Conservation (phyloP, 2,329 filamentous ascomycete genomes). For the Mycosphaerella sp. region DNA sequence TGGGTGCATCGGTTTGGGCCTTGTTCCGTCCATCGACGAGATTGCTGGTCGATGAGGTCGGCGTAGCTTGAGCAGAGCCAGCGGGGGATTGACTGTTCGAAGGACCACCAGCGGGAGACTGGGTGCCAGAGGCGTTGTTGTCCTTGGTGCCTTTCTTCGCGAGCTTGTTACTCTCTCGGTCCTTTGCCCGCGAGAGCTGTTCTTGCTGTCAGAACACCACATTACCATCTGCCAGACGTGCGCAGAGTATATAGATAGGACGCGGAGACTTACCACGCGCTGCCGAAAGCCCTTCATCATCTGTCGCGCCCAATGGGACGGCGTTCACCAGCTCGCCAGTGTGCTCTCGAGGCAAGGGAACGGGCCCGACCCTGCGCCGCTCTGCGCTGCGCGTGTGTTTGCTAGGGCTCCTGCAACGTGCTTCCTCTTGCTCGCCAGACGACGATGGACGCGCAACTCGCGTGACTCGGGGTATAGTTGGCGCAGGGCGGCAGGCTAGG, state of each 20-base stretch:
- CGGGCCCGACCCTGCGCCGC: conserved; percentile 24
- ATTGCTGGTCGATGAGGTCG: conserved; percentile 82
- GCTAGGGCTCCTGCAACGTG: not conserved
- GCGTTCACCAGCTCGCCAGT: conserved; percentile 27
- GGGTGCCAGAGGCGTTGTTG: conserved; percentile 55
- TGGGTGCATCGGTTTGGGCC: conserved; percentile 47
- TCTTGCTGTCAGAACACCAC: conserved; percentile 49
- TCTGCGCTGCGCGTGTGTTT: not conserved
- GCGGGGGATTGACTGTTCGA: conserved; percentile 50
- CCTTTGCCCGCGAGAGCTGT: conserved; percentile 76
- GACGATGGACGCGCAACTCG: not conserved
- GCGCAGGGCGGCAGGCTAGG: not conserved
- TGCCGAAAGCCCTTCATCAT: conserved; percentile 94
- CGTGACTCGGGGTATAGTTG: conserved; percentile 2
- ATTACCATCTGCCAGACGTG: conserved; percentile 26
- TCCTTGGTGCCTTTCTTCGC: conserved; percentile 52
- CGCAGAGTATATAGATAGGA: conserved; percentile 23
- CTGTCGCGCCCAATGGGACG: conserved; percentile 18
- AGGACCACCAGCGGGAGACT: conserved; percentile 61
- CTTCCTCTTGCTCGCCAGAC: conserved; percentile 6
- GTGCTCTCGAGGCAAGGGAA: conserved; percentile 23
- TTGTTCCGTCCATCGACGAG: conserved; percentile 83
- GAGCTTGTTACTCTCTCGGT: conserved; percentile 58
- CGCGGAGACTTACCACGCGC: conserved; percentile 71
- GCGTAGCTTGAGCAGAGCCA: conserved; percentile 62